Conservation (phyloP, 1,284 basidiomycete genomes). For the Rhizoctonia solani region DNA sequence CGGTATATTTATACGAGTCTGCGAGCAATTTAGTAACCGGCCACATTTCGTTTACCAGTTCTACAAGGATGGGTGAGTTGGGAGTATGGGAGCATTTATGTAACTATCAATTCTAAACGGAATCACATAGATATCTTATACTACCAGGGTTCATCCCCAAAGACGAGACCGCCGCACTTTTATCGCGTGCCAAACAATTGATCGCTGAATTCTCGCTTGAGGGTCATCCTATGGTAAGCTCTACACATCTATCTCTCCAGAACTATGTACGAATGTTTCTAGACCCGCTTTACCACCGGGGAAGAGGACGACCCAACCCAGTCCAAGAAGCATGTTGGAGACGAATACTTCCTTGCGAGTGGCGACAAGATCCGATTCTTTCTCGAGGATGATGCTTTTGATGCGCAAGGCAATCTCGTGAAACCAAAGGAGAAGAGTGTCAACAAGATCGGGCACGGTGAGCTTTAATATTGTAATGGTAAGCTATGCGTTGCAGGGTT, state of each 20-base stretch:
- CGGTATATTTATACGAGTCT: background rate
- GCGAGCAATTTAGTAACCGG: background rate
- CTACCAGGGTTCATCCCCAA: conserved; percentile 71
- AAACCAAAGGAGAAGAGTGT: conserved; percentile 78
- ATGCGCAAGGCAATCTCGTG: conserved; percentile 64
- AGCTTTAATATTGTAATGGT: background rate
- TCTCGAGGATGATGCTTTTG: conserved; percentile 80
- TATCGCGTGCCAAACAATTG: conserved; percentile 71
- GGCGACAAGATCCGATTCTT: conserved; percentile 94
- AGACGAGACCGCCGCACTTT: conserved; percentile 64
- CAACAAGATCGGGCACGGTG: conserved; percentile 85
- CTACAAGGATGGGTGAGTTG: conserved; percentile 54
- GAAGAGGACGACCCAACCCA: conserved; percentile 51
- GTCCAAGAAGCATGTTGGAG: conserved; percentile 67
- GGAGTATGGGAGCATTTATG: background rate
- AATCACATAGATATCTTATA: conserved; percentile 69
- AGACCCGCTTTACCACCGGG: conserved; percentile 89
- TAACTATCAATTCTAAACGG: background rate
- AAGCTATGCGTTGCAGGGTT: no score
- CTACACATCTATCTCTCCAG: background rate
- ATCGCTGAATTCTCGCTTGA: conserved; percentile 75
- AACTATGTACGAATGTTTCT: background rate
- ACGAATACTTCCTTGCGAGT: conserved; percentile 89
- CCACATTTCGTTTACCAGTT: conserved; percentile 47
- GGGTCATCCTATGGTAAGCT: conserved; percentile 76